phyloP scores from a whole-genome alignment of 257 asterid species.

The Solanum pimpinellifolium region DNA sequence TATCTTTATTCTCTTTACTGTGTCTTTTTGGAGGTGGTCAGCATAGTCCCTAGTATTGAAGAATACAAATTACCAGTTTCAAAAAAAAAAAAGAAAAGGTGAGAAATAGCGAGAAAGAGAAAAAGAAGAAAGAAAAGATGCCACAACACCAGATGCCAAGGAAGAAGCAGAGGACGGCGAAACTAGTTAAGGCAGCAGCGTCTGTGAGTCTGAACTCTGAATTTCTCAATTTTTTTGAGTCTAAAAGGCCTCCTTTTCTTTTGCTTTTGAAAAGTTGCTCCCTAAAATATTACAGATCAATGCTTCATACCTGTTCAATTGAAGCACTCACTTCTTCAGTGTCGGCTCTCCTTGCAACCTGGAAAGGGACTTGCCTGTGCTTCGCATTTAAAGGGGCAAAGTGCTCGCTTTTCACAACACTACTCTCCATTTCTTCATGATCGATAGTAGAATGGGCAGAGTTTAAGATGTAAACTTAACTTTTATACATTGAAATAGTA shows the following conservation, averaged over 20 bases:
- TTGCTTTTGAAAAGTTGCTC: not conserved
- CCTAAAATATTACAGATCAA: not conserved
- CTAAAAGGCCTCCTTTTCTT: not conserved
- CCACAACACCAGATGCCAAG: not conserved
- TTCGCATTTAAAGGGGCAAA: not conserved
- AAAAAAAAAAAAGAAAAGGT: not conserved
- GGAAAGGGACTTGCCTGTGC: not conserved
- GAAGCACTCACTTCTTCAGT: not conserved
- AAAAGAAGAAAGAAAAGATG: not conserved
- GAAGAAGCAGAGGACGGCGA: not conserved
- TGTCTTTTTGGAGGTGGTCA: not conserved
- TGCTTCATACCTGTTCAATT: not conserved
- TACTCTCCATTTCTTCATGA: not conserved
- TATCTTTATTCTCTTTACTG: not conserved
- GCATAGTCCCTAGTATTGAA: not conserved
- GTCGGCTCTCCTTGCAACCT: not conserved
- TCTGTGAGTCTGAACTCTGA: not conserved
- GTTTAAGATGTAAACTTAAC: not conserved
- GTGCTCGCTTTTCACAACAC: not conserved
- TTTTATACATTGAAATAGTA: not conserved
- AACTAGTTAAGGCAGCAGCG: not conserved
- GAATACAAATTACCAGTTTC: not conserved
- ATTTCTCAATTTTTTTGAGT: not conserved
- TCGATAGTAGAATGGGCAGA: not conserved
- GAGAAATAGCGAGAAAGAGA: not conserved